Conservation (phyloP, 2,329 filamentous ascomycete species). For the Trichoderma sp. region DNA sequence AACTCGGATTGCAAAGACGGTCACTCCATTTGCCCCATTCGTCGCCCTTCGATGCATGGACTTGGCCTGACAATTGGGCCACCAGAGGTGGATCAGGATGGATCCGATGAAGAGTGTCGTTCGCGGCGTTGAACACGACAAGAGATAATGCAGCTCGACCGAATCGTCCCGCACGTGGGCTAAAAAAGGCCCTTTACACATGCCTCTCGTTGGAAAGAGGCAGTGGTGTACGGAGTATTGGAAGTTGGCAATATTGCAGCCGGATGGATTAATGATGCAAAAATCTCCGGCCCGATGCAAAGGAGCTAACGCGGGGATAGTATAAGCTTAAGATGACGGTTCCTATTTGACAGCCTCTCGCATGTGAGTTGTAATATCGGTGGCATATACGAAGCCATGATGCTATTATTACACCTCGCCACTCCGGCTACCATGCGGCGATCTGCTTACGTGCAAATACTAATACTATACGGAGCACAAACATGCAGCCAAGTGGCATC, state of each 20-base stretch:
- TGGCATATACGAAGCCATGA: not conserved
- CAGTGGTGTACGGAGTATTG: not conserved
- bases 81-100: not conserved
- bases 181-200: not conserved
- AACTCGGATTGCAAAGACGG: not conserved
- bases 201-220: not conserved
- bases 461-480: not conserved
- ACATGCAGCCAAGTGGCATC: not conserved
- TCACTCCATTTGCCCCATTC: constrained; percentile 2
- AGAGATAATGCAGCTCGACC: not conserved
- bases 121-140: not conserved
- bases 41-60: not conserved
- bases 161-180: not conserved
- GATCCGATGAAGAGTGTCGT: not conserved
- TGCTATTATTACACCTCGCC: constrained; percentile 3
- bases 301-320: not conserved
- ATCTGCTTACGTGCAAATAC: not conserved
- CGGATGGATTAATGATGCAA: not conserved
- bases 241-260: not conserved
- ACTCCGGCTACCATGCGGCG: not conserved
- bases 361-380: not conserved
- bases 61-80: constrained; percentile 1
- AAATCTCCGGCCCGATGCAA: not conserved
- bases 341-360: not conserved
- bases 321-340: not conserved